Percentiles rank a stretch among this genome's conserved stretches.
phyloP scores from a whole-genome alignment of 2,329 filamentous ascomycete genomes.

The Neodidymelliopsis sp. region DNA sequence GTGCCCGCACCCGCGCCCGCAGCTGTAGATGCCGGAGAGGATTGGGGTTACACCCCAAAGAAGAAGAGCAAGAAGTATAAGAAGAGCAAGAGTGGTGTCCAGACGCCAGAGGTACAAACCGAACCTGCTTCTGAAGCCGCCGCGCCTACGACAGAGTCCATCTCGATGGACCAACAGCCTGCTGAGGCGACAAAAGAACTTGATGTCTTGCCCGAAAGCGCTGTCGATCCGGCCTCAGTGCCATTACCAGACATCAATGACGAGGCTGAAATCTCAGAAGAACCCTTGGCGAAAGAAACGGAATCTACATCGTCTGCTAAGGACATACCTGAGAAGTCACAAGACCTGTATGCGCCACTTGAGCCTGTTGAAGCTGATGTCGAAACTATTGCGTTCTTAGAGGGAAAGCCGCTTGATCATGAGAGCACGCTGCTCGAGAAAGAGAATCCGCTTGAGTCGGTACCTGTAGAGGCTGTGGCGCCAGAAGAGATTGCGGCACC shows the following conservation, averaged over 20 bases:
- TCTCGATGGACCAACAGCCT: background rate
- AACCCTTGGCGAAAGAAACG: background rate
- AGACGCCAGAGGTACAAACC: constrained; percentile 15
- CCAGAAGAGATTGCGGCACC: constrained; percentile 23
- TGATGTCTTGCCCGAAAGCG: background rate
- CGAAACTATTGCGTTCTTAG: constrained; percentile 7
- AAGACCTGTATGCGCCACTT: background rate
- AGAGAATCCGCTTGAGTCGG: constrained; percentile 5
- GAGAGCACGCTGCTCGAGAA: constrained; percentile 9
- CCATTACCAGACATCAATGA: background rate
- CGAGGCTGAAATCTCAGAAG: background rate
- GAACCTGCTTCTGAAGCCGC: background rate
- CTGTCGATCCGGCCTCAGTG: background rate
- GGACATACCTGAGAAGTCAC: background rate
- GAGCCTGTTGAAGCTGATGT: background rate
- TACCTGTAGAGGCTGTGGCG: constrained; percentile 9
- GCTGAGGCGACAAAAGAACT: background rate
- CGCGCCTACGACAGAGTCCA: background rate
- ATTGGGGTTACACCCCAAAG: constrained; percentile 18
- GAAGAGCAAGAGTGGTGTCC: constrained; percentile 23
- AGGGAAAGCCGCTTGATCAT: constrained; percentile 7
- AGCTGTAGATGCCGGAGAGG: constrained; percentile 11
- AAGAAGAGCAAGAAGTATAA: constrained; percentile 35
- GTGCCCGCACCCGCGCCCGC: background rate
- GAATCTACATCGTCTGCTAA: background rate